Base-by-base conservation (phyloP, 1,284 basidiomycete genomes). In the Ustilago sp. region DNA sequence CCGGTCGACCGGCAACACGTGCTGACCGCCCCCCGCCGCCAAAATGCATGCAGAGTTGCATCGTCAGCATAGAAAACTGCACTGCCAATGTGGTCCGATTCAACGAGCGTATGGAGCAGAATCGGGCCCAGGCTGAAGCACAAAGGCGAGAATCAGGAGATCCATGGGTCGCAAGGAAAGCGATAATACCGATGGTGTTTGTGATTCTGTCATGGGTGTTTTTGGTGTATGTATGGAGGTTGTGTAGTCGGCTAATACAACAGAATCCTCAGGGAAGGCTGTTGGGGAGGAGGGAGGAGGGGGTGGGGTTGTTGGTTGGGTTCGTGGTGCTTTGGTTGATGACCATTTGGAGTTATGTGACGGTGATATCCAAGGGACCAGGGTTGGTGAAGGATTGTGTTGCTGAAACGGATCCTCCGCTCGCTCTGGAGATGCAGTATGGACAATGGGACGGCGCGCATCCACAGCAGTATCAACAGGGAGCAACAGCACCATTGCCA, bases 371-470 rank as follows among this genome's bases (percentile, higher is more conserved):
- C 11, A 74, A 79, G 2, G 65, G 63, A 11, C 84, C 84, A 3
- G 84, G 84, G 4, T 55, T 77, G 52, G 82, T 83, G 32, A 74
- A 69, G 12, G 83, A 85, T 58, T 75, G 74, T 39, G 68, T 83
- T 1, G 28, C 63, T 0, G 69, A 76, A 59, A 63, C 68, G 0
- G 62, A 68, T 31, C 73, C 73, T 31, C 65, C 70, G 34, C 8
- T 35, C 1, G 56, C 53, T 1, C 12, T 56, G 0, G 23, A 28
- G 23, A 28, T 17, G 1, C 52, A 52, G 19, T 34, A 43, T 28
- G 36, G 31, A 3, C 50, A 35, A 19, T 60, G 57, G 61, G 17
- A 53, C 11, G 51, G 34, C 7, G 51, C 36, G 0, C 38, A 50
- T 13, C 55, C 43, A 11, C 56, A 63, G 48, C 57, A 52, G 11